Base-by-base conservation (phyloP, 1,139 yeast species). In the Nakaseomyces kungkrabaensis region DNA sequence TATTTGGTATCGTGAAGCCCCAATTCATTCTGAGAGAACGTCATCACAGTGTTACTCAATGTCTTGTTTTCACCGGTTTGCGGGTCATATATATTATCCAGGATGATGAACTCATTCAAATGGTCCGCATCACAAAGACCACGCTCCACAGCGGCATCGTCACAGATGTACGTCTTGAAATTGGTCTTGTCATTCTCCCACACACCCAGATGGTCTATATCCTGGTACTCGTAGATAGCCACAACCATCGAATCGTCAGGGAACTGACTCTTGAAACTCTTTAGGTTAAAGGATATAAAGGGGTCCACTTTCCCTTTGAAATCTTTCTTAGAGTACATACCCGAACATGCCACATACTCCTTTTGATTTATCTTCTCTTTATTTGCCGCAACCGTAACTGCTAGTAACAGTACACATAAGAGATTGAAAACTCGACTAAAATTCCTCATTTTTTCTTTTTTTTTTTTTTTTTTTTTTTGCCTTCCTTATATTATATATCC, bases 271-370 rank as follows among this genome's bases (percentile, higher is more conserved):
- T 61, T 63, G 50, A 71, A 69, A 42, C 69, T 68, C 42, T 70
- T 68, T 51, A 85, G 67, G 43, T 72, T 71, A 48, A 84, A 70
- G 8, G 74, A 72, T 51, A 85, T 81, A 57, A 75, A 81, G 8
- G 94, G 90, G 51, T 75, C 78, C 10, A 69, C 66, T 37, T 77
- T 74, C 42, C 97, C 97, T 47, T 88, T 85, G 92, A 95, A 87
- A 64, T 90, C 96, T 47, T 79, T 75, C 59, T 82, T 84, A 49
- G 92, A 78, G 68, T 90, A 92, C 78, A 92, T 81, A 40, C 98
- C 98, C 9, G 90, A 77, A 67, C 98, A 92, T 31, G 79, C 79
- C 62, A 86, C 94, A 24, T 83, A 73, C 47, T 67, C 60, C 7
- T 67, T 65, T 13, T 75, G 68, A 48, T 77, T 75, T 55, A 85